Percentiles rank a stretch among this genome's conserved stretches.
Conservation (phyloP, 768 basidiomycete genomes). For the Pleurotus tuoliensis region DNA sequence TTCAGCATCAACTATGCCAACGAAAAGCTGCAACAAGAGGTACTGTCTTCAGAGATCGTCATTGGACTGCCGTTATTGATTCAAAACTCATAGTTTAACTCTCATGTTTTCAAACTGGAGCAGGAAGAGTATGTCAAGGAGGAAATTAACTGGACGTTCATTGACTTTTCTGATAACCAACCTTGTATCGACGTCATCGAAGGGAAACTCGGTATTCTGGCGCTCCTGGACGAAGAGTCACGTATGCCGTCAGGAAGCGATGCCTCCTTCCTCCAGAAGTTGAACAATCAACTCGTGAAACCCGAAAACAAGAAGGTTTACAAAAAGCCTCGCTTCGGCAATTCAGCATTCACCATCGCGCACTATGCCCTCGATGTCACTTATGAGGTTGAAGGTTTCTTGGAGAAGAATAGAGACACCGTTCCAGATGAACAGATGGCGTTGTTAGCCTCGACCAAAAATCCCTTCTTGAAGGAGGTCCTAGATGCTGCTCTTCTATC, state of each 20-base stretch:
- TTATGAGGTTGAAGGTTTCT: constrained; percentile 96
- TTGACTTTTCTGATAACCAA: constrained; percentile 98
- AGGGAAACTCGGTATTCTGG: constrained; percentile 91
- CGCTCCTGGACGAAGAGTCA: constrained; percentile 96
- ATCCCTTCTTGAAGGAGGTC: constrained; percentile 91
- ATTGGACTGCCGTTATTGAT: background rate
- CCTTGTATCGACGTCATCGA: constrained; percentile 99
- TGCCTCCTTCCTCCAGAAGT: constrained; percentile 87
- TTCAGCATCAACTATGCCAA: constrained; percentile 99
- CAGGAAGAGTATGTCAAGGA: constrained; percentile 99
- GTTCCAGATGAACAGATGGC: constrained; percentile 98
- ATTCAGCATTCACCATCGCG: constrained; percentile 94
- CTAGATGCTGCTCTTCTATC: constrained; percentile 85
- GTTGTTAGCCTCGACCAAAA: constrained; percentile 81
- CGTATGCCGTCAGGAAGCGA: constrained; percentile 93
- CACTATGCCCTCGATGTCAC: constrained; percentile 99
- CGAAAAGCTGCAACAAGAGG: constrained; percentile 97
- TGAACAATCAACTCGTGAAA: constrained; percentile 80
- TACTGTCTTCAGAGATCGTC: constrained; percentile 24
- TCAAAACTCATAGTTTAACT: constrained; percentile 74
- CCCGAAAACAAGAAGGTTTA: constrained; percentile 84
- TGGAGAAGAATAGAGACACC: constrained; percentile 98
- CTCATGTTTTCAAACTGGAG: constrained; percentile 98
- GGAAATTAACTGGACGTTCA: constrained; percentile 99
- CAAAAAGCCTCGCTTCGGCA: constrained; percentile 99